phyloP scores from a whole-genome alignment of 129 eudicot genomes.

The Lonicera japonica region DNA sequence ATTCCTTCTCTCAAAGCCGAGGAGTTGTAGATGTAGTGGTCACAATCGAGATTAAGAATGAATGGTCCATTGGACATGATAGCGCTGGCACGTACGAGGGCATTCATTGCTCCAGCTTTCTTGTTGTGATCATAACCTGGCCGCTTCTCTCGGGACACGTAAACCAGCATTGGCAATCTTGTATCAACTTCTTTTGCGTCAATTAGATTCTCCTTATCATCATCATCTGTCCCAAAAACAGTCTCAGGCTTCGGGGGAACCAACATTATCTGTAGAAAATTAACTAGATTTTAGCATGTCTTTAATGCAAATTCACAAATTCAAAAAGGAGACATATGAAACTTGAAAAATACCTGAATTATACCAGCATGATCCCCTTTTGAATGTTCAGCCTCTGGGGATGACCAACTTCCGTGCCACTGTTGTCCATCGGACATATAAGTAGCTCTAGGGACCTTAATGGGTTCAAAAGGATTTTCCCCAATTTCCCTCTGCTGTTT shows the following conservation, averaged over 20 bases:
- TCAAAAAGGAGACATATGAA: neutral
- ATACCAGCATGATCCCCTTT: constrained; percentile 68
- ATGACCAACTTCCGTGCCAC: constrained; percentile 72
- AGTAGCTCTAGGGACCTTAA: constrained; percentile 52
- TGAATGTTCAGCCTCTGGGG: constrained; percentile 47
- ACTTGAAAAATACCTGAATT: constrained; percentile 39
- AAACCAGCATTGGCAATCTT: constrained; percentile 58
- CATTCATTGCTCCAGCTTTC: constrained; percentile 79
- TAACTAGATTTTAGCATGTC: neutral
- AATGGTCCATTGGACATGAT: constrained; percentile 66
- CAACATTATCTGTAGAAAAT: constrained; percentile 40
- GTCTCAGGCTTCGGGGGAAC: constrained; percentile 53
- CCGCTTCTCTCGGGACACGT: constrained; percentile 64
- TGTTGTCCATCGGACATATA: constrained; percentile 64
- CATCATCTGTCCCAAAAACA: constrained; percentile 35
- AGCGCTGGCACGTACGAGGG: constrained; percentile 55
- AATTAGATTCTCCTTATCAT: constrained; percentile 30
- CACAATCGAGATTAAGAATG: constrained; percentile 67
- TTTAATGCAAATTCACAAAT: neutral
- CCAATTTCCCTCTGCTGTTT: constrained; percentile 40
- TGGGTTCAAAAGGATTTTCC: constrained; percentile 15
- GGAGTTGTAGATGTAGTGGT: constrained; percentile 74
- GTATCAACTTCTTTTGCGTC: constrained; percentile 51
- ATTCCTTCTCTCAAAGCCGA: constrained; percentile 72
- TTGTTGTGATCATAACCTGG: constrained; percentile 68